Conservation (phyloP, 2,329 filamentous ascomycete species). For the Curvularia spicifera region DNA sequence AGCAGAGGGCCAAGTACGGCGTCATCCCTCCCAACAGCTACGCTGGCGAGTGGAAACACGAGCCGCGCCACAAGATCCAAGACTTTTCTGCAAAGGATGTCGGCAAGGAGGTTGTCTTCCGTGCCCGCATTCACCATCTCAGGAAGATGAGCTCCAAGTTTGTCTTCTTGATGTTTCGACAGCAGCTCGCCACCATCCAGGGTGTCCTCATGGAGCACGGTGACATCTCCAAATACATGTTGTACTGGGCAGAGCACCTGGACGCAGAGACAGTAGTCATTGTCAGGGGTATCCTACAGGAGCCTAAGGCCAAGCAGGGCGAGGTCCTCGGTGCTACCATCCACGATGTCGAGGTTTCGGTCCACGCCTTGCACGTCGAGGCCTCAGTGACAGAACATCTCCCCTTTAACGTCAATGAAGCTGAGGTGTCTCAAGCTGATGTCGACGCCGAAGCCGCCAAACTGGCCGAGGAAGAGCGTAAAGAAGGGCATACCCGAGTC, state of each 20-base stretch:
- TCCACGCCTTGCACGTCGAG: constrained; percentile 70
- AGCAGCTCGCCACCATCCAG: constrained; percentile 83
- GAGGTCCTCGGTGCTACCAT: constrained; percentile 77
- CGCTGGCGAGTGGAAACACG: constrained; percentile 57
- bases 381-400: constrained; percentile 66
- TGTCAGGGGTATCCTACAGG: constrained; percentile 74
- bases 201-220: constrained; percentile 74
- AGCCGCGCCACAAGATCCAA: constrained; percentile 58
- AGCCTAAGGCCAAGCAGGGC: constrained; percentile 68
- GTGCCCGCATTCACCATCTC: constrained; percentile 77
- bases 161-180: constrained; percentile 84
- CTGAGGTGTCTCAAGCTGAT: constrained; percentile 66
- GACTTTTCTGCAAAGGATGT: constrained; percentile 60
- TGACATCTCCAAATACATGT: constrained; percentile 72
- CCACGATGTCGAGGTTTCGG: constrained; percentile 75
- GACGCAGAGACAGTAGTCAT: constrained; percentile 79
- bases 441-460: constrained; percentile 54
- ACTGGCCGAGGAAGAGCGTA: constrained; percentile 58
- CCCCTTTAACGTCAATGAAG: constrained; percentile 74
- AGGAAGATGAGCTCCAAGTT: constrained; percentile 81
- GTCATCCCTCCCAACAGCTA: constrained; percentile 65
- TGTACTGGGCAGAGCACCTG: constrained; percentile 86
- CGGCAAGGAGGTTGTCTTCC: constrained; percentile 69
- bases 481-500: constrained; percentile 63
- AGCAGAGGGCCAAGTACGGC: constrained; percentile 66